Evolutionary conservation across 2,329 filamentous ascomycete species (phyloP).

Genomic region (Aureobasidium melanogenum): DNA sequence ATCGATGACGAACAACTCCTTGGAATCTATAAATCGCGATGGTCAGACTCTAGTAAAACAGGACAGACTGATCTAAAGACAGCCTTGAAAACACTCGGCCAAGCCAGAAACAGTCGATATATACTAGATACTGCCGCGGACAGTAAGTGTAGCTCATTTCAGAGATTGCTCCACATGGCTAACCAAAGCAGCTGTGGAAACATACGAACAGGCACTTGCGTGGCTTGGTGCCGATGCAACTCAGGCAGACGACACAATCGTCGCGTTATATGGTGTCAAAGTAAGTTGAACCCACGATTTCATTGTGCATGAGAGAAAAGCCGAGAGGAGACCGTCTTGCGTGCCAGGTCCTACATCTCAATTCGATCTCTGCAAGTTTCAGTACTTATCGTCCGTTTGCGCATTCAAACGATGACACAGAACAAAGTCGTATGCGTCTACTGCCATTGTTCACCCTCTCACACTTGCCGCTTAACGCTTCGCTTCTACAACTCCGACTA

Average conservation of each 20-base stretch:
- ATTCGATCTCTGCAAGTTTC: background rate
- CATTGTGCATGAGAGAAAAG: background rate
- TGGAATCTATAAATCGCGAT: conserved; percentile 49
- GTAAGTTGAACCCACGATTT: conserved; percentile 27
- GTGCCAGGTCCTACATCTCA: background rate
- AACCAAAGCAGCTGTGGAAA: conserved; percentile 41
- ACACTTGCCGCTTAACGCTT: no score
- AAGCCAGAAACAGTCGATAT: conserved; percentile 46
- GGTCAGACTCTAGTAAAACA: conserved; percentile 1
- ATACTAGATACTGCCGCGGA: conserved; percentile 52
- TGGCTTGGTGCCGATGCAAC: conserved; percentile 47
- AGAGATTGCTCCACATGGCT: background rate
- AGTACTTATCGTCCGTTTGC: background rate
- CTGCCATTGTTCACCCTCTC: background rate
- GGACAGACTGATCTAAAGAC: conserved; percentile 44
- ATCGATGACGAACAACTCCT: conserved; percentile 54
- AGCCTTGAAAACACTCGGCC: conserved; percentile 52
- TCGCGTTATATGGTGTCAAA: conserved; percentile 49
- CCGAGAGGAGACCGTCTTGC: background rate
- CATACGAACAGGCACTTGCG: conserved; percentile 54
- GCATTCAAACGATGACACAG: background rate
- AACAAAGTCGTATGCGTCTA: background rate
- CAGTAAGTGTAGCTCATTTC: conserved; percentile 26
- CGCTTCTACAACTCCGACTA: background rate
- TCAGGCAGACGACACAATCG: conserved; percentile 47